Percentiles rank a stretch among this genome's conserved stretches.
Evolutionary conservation across 2,329 filamentous ascomycete species (phyloP).

Genomic region (Mycosphaerella sp.): DNA sequence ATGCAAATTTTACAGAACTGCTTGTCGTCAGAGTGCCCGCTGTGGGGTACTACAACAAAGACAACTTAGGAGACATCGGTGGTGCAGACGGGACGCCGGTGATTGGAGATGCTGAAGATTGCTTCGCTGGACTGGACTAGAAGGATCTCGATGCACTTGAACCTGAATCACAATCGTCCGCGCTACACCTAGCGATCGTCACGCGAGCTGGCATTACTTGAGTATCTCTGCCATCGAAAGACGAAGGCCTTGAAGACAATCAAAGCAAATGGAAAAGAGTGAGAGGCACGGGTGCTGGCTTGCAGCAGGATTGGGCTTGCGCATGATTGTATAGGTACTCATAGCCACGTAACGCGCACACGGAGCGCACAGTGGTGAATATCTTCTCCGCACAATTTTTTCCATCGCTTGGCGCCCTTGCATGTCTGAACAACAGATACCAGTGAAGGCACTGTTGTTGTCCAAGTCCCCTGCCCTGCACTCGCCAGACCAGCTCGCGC

Average conservation of each 20-base stretch:
- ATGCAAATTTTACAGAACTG: too few relatives aligned
- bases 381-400: slow-evolving; percentile 1
- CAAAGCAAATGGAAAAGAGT: too few relatives aligned
- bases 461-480: not conserved
- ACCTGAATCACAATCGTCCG: too few relatives aligned
- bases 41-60: too few relatives aligned
- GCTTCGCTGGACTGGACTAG: too few relatives aligned
- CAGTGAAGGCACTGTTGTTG: slow-evolving; percentile 6
- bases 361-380: not conserved
- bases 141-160: too few relatives aligned
- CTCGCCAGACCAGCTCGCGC: not conserved
- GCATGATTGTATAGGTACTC: slow-evolving; percentile 12
- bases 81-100: too few relatives aligned
- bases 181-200: too few relatives aligned
- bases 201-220: too few relatives aligned
- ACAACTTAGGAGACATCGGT: too few relatives aligned
- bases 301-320: slow-evolving; percentile 8
- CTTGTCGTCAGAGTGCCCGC: too few relatives aligned
- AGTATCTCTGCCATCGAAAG: not conserved
- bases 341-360: slow-evolving; percentile 12
- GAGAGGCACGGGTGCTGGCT: not conserved
- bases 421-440: slow-evolving; percentile 3
- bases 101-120: too few relatives aligned
- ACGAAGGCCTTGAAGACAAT: not conserved
- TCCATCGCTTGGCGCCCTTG: slow-evolving; percentile 2